Evolutionary conservation across 2,329 filamentous ascomycete species (phyloP), one percentile per base, ranked within the genome.

Genomic region (Fusarium sororula): DNA sequence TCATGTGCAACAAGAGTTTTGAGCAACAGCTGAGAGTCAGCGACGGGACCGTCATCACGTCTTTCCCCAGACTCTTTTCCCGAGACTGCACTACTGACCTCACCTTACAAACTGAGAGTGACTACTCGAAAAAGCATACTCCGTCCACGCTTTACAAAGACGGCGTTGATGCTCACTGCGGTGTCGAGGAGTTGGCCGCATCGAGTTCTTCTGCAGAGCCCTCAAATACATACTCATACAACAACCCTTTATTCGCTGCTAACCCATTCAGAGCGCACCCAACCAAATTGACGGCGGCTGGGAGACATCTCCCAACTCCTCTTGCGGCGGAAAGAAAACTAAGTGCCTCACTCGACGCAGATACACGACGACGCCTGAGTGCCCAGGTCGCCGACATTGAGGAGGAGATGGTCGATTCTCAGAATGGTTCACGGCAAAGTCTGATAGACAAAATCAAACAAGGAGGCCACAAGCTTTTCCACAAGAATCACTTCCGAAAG

Each of bases 71-170:
- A 30, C 74, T 84, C 14, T 72, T 68, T 15, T 75, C 79, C 15
- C 79, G 81, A 10, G 78, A 80, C 14, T 80, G 77, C 45, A 83
- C 81, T 1, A 66, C 73, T 15, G 82, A 83, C 10, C 50, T 78
- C n/a, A 79, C 68, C 12, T 76, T 80, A 6, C 74, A 75, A 5
- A 57, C 59, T 3, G 68, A 72, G 2, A 54, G 77, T 4, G 72
- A 77, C 20, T 70, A 76, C 6, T 35, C 70, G 24, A 68, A 61
- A 7, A 37, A 44, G 22, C 14, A 35, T 17, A 32, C 47, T 18
- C 48, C 62, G 3, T 62, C 73, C 8, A 74, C 76, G 17, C 38
- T 80, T 47, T 81, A 82, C 35, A 66, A 65, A n/a, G 71, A 76
- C 20, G 81, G 79, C 1, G 72, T 82, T 9, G 81, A 83, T 68